These are phyloP conservation scores for Pseudogymnoascus sp. DNA, from an alignment of 2,329 filamentous ascomycete genomes.

Conservation along the genomic window DNA sequence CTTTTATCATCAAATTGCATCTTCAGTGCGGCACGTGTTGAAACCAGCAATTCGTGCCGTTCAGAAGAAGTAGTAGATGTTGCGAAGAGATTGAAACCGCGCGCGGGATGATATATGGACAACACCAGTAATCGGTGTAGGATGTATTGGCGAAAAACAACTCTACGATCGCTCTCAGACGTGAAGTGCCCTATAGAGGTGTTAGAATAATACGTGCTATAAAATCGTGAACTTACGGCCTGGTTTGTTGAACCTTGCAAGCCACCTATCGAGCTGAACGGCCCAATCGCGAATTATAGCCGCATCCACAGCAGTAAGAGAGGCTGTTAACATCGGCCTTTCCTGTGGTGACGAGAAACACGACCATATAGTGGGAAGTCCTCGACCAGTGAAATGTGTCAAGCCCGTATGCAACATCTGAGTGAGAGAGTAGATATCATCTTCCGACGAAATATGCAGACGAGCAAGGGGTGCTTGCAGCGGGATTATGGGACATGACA, in stretches of 20 bases:
- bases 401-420: slow-evolving; percentile 38
- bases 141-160: slow-evolving; percentile 35
- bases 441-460: slow-evolving; percentile 31
- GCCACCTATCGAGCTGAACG: slow-evolving; percentile 34
- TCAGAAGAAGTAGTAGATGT: slow-evolving; percentile 32
- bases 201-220: neutral
- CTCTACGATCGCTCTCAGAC: slow-evolving; percentile 28
- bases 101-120: slow-evolving; percentile 36
- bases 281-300: slow-evolving; percentile 37
- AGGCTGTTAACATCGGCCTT: slow-evolving; percentile 18
- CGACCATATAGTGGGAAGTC: slow-evolving; percentile 37
- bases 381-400: slow-evolving; percentile 34
- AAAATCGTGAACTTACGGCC: neutral
- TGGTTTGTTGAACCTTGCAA: slow-evolving; percentile 30
- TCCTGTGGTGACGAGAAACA: slow-evolving; percentile 27
- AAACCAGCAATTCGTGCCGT: slow-evolving; percentile 34
- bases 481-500: slow-evolving; percentile 35
- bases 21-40: slow-evolving; percentile 33
- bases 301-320: slow-evolving; percentile 33
- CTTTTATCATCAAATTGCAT: slow-evolving; percentile 33
- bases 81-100: slow-evolving; percentile 33
- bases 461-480: slow-evolving; percentile 31
- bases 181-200: slow-evolving; percentile 19
- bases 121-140: slow-evolving; percentile 35
- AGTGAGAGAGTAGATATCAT: slow-evolving; percentile 35